Base-by-base conservation (phyloP, 371 early-diverging fungal species). In the Mucor indicus region DNA sequence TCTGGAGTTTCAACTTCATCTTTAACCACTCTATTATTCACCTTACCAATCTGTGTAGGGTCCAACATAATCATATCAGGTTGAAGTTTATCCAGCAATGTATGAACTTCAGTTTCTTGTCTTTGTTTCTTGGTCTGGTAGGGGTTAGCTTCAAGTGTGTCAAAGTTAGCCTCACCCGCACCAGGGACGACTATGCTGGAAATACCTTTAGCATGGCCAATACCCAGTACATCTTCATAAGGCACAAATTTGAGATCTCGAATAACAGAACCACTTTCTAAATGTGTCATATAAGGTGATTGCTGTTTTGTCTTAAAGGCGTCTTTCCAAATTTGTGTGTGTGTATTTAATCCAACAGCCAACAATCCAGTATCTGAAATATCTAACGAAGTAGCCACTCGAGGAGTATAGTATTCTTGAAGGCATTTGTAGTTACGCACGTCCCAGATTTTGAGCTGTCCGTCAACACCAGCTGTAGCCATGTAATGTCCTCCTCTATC, bases 161-260 rank as follows among this genome's bases (percentile, higher is more conserved):
- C 98, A 79, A 90, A 97, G 85, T 94, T 94, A 60, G 98, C 93
- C 68, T 98, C 97, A 54, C 98, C 98, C 29, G 95, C 67, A 67
- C 95, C 97, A 13, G 99, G 99, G 20, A 99, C 79, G 20, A 98
- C 79, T 23, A 99, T 63, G 53, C 84, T 89, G 15, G 84, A 75
- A 15, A 98, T 66, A 12, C 99, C 99, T 20, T 77, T 64, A 21
- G 66, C 57, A 69, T 94, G 93, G n/a, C 96, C 98, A 45, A 90
- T 59, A 9, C 93, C 95, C 12, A 99, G 83, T 10, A 97, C 90
- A 84, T 99, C 99, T 67, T 99, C 99, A 81, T 82, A 97, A 12
- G 98, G 98, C 39, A 89, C 91, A 70, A 98, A 99, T 25, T 62
- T 47, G 6, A 96, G 38, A 44, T 80, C 76, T 13, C 65, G 50